These are phyloP conservation scores for Phytophthora pistaciae DNA, from an alignment of 352 stramenopile genomes.

Conservation along the genomic window DNA sequence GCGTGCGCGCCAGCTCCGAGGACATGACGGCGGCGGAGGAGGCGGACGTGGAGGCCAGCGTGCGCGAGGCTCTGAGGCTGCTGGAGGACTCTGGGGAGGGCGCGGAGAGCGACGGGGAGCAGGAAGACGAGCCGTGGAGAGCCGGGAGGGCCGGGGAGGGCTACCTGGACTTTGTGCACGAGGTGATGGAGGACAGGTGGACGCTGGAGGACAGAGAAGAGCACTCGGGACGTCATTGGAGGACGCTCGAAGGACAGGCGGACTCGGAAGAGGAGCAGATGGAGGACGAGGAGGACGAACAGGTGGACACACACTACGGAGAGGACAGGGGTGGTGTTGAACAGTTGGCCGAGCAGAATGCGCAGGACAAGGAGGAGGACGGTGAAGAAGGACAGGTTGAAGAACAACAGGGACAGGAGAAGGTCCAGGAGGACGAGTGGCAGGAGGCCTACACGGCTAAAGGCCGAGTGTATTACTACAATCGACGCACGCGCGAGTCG, in stretches of 20 bases:
- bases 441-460: conserved; percentile 87
- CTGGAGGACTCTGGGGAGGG: conserved; percentile 45
- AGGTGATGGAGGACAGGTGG: conserved; percentile 52
- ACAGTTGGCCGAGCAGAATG: background rate
- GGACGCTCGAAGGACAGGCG: conserved; percentile 1
- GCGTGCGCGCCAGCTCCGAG: conserved; percentile 5
- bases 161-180: conserved; percentile 68
- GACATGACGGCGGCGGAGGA: conserved; percentile 33
- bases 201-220: conserved; percentile 24
- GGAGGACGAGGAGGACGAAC: conserved; percentile 4
- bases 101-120: conserved; percentile 28
- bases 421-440: conserved; percentile 65
- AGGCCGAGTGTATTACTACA: conserved; percentile 92
- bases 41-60: conserved; percentile 58
- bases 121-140: conserved; percentile 4
- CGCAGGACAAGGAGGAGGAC: conserved; percentile 1
- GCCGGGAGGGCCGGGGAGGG: background rate
- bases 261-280: conserved; percentile 20
- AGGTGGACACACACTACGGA: background rate
- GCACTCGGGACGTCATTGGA: conserved; percentile 14
- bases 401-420: conserved; percentile 22
- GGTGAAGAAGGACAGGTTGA: conserved; percentile 4
- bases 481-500: conserved; percentile 83
- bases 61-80: conserved; percentile 59
- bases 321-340: background rate